Percentiles rank a stretch among this genome's conserved stretches.
phyloP scores from a whole-genome alignment of 225 moss, liverwort and hornwort species.

The Thuidium tamariscinum region DNA sequence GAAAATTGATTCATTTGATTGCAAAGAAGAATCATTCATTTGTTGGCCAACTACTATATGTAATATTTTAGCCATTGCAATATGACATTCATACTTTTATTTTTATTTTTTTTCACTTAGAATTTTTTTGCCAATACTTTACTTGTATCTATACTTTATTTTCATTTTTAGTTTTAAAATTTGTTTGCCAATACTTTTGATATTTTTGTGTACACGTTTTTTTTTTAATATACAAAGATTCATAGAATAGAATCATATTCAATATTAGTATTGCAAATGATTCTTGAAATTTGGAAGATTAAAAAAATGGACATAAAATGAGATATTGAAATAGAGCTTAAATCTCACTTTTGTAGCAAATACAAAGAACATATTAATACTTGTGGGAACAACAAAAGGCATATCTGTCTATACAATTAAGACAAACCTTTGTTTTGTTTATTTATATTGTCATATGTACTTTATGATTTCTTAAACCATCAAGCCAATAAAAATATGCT shows the following conservation, averaged over 20 bases:
- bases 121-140: rapidly evolving
- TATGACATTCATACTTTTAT: rapidly evolving
- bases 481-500: rapidly evolving
- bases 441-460: not conserved
- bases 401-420: not conserved
- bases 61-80: rapidly evolving
- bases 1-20: not conserved
- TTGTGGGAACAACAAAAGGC: not conserved
- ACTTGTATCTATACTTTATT: too few species aligned
- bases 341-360: not conserved
- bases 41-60: rapidly evolving
- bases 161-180: too few species aligned
- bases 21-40: rapidly evolving
- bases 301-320: too few species aligned
- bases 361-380: not conserved
- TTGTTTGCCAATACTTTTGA: not conserved
- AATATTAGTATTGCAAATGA: not conserved
- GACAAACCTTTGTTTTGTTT: not conserved
- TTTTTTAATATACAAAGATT: too few species aligned
- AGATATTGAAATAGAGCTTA: too few species aligned
- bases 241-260: not conserved
- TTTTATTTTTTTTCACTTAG: not conserved
- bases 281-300: not conserved
- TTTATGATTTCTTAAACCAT: rapidly evolving
- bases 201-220: not conserved